Evolutionary conservation across 2,329 filamentous ascomycete species (phyloP).

Genomic region (Mollisiaceae sp.): DNA sequence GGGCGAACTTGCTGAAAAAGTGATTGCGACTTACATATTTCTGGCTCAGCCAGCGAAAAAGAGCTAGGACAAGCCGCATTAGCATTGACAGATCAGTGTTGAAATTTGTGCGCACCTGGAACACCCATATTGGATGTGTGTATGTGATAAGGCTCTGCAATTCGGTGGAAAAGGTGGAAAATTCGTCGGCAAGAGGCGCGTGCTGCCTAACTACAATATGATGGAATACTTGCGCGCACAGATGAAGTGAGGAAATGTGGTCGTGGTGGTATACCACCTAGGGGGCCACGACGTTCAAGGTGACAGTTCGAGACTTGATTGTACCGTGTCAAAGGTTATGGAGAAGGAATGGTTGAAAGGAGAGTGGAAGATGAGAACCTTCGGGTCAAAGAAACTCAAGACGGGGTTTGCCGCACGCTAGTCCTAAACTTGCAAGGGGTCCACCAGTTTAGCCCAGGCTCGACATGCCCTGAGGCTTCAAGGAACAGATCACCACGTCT

Average conservation of each 20-base stretch:
- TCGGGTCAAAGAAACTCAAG: background rate
- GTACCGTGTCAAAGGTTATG: background rate
- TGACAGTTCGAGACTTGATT: background rate
- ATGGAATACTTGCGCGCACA: background rate
- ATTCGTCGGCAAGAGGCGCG: background rate
- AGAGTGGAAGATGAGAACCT: background rate
- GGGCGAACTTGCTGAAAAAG: constrained; percentile 4
- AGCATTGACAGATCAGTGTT: constrained; percentile 12
- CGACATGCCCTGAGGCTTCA: background rate
- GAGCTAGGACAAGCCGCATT: constrained; percentile 28
- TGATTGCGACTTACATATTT: constrained; percentile 75
- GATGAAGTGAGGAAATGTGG: background rate
- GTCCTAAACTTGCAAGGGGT: background rate
- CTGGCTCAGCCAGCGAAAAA: constrained; percentile 91
- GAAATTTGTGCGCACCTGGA: constrained; percentile 32
- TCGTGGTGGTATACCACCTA: constrained; percentile 6
- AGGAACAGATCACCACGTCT: constrained; percentile 5
- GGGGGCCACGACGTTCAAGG: background rate
- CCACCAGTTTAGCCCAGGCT: background rate
- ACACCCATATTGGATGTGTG: constrained; percentile 40
- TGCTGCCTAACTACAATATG: constrained; percentile 1
- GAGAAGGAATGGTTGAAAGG: background rate
- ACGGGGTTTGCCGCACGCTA: background rate
- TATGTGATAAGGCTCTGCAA: background rate
- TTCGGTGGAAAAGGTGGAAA: background rate